Conservation (phyloP, 225 moss, liverwort and hornwort genomes). For the Marchantia paleacea region DNA sequence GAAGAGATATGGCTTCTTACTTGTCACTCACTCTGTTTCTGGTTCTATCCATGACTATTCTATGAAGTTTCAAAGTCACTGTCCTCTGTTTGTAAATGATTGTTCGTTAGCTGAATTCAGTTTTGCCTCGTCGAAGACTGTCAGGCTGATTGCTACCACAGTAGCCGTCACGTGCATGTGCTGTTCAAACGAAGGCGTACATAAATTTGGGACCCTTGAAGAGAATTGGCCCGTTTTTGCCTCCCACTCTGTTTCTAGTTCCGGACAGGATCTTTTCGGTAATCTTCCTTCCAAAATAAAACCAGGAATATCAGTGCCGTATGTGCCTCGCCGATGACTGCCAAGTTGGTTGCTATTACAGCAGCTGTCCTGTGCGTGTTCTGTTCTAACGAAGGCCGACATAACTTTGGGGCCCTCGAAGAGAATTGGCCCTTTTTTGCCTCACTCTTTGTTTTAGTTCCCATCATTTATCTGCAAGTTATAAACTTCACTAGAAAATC, state of each 20-base stretch:
- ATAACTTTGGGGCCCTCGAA: background rate
- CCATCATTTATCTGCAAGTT: no score
- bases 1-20: no score
- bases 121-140: constrained; percentile 14
- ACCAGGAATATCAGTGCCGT: no score
- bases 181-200: constrained; percentile 16
- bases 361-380: no score
- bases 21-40: no score
- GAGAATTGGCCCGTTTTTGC: constrained; percentile 15
- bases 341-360: background rate
- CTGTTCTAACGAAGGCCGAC: no score
- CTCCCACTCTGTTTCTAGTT: constrained; percentile 31
- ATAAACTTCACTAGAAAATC: no score
- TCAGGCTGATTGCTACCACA: background rate
- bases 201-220: constrained; percentile 11
- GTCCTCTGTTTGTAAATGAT: background rate
- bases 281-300: no score
- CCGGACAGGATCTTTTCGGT: background rate
- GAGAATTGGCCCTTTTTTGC: background rate
- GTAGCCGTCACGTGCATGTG: constrained; percentile 11
- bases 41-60: no score
- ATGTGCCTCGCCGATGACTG: background rate
- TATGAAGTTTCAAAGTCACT: background rate
- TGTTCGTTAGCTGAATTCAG: background rate
- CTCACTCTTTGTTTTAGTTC: no score